Conservation (phyloP, 2,329 filamentous ascomycete species). For the Colletotrichum siamense region DNA sequence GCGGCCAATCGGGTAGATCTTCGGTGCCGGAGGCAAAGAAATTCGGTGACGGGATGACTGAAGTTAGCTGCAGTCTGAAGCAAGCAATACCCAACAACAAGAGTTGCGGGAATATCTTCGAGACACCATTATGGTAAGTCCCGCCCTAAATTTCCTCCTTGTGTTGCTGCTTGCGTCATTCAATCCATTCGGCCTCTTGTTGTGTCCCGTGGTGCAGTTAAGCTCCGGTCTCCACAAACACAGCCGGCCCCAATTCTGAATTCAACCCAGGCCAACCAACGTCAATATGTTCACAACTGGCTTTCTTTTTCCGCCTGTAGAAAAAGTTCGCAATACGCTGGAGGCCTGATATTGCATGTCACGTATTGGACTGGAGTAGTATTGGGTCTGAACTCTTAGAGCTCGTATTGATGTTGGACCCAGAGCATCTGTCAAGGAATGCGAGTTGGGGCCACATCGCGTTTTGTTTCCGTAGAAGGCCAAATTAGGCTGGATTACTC, state of each 20-base stretch:
- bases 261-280: not conserved
- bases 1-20: not conserved
- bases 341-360: not conserved
- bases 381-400: not conserved
- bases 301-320: not conserved
- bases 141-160: not conserved
- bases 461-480: not conserved
- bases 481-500: accelerated
- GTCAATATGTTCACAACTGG: not conserved
- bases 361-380: accelerated
- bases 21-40: not conserved
- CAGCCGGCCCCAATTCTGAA: not conserved
- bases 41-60: not conserved
- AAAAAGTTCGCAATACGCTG: not conserved
- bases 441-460: not conserved
- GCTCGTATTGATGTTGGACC: not conserved
- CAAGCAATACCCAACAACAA: not conserved
- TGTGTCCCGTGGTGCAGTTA: not conserved
- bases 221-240: not conserved
- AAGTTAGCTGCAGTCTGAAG: not conserved
- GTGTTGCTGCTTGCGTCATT: not conserved
- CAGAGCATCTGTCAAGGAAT: not conserved
- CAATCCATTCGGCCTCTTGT: not conserved
- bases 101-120: not conserved
- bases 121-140: not conserved